These are phyloP conservation scores for Quillaja saponaria DNA, from an alignment of 306 rosid species.

Conservation along the genomic window DNA sequence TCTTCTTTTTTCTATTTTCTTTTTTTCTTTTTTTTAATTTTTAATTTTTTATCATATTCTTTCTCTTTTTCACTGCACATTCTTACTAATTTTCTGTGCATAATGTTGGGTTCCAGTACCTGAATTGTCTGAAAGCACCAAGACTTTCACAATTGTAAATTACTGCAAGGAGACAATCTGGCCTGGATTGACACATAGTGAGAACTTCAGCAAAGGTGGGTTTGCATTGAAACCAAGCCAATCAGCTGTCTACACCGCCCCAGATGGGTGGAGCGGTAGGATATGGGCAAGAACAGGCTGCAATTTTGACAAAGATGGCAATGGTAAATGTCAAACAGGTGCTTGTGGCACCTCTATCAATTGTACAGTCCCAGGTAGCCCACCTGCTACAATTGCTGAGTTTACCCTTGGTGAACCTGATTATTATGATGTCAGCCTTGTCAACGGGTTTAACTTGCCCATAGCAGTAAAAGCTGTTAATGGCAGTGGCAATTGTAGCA, in stretches of 20 bases:
- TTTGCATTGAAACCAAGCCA: constrained; percentile 46
- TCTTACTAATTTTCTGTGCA: neutral
- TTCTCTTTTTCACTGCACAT: neutral
- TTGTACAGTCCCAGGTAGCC: constrained; percentile 49
- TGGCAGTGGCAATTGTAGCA: constrained; percentile 59
- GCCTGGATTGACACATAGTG: constrained; percentile 55
- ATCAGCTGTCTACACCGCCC: constrained; percentile 44
- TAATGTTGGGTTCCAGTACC: constrained; percentile 32
- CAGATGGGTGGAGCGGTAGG: constrained; percentile 53
- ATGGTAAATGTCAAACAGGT: constrained; percentile 61
- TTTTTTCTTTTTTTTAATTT: neutral
- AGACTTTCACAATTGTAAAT: constrained; percentile 52
- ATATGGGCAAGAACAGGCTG: constrained; percentile 71
- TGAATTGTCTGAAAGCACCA: constrained; percentile 31
- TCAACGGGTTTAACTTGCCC: constrained; percentile 70
- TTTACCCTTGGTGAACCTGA: constrained; percentile 50
- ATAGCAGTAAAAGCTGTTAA: constrained; percentile 46
- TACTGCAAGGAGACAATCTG: constrained; percentile 62
- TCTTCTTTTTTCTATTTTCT: neutral
- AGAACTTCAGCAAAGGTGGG: constrained; percentile 51
- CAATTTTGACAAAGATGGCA: constrained; percentile 52
- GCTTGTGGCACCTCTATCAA: constrained; percentile 49
- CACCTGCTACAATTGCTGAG: constrained; percentile 57
- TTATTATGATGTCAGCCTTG: constrained; percentile 65
- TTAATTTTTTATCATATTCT: neutral